Percentiles rank a stretch among this genome's conserved stretches.
Conservation (phyloP, 2,329 filamentous ascomycete species). For the Colletotrichum lupini region DNA sequence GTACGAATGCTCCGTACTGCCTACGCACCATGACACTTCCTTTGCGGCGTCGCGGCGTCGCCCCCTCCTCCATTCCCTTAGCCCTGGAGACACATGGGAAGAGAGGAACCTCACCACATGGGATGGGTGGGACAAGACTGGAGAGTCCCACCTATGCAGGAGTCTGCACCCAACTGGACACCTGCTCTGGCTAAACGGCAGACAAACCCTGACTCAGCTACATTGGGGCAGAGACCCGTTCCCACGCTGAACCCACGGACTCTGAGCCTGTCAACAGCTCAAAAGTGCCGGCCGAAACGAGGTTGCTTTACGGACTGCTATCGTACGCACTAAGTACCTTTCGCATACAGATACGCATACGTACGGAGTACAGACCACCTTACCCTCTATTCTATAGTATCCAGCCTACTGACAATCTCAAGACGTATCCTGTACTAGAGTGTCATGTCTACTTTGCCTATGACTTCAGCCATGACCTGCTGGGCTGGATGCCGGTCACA, state of each 20-base stretch:
- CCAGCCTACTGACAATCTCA: background rate
- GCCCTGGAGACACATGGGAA: constrained; percentile 10
- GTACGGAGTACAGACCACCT: no score
- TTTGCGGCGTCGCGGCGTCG: background rate
- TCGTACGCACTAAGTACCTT: no score
- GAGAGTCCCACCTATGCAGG: constrained; percentile 7
- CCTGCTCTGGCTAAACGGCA: constrained; percentile 1
- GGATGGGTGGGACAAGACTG: background rate
- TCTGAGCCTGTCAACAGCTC: background rate
- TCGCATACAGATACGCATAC: no score
- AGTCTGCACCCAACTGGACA: background rate
- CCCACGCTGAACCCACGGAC: no score
- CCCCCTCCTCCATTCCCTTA: background rate
- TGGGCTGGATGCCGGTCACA: background rate
- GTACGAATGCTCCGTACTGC: no score
- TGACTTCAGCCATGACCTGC: background rate
- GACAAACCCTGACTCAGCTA: constrained; percentile 6
- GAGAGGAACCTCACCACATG: constrained; percentile 1
- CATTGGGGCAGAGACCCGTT: constrained; percentile 5
- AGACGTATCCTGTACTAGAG: background rate
- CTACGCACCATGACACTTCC: background rate
- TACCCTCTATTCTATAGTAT: no score
- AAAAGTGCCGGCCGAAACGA: background rate
- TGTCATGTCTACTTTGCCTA: background rate
- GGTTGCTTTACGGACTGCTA: background rate